These are phyloP conservation scores for Pezicula radicicola DNA, from an alignment of 2,329 filamentous ascomycete species.

Conservation along the genomic window DNA sequence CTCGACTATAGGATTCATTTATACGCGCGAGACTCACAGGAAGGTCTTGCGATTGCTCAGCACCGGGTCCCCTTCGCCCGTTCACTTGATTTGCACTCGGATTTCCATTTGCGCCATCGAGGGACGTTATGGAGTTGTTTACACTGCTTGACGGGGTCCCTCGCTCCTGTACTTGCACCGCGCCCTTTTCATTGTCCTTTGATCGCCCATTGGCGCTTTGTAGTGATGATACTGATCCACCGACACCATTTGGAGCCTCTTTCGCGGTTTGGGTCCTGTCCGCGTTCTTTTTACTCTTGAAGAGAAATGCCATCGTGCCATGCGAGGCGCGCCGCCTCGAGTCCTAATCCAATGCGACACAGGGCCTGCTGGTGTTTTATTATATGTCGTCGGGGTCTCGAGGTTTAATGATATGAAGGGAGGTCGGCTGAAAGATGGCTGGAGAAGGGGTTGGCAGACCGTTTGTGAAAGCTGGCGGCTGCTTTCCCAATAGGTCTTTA, in stretches of 20 bases:
- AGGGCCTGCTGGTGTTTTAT: background rate
- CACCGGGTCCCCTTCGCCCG: slow-evolving; percentile 51
- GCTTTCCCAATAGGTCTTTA: background rate
- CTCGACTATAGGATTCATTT: background rate
- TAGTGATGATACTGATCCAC: slow-evolving; percentile 41
- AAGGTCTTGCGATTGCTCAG: slow-evolving; percentile 31
- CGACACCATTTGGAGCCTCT: slow-evolving; percentile 21
- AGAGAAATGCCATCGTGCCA: slow-evolving; percentile 71
- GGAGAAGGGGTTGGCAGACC: background rate
- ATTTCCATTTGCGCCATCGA: slow-evolving; percentile 40
- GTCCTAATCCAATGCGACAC: slow-evolving; percentile 18
- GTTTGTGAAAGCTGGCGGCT: background rate
- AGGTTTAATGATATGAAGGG: slow-evolving; percentile 2
- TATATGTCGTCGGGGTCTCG: background rate
- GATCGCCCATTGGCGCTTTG: slow-evolving; percentile 41
- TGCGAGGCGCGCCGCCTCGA: slow-evolving; percentile 24
- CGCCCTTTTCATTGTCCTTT: slow-evolving; percentile 48
- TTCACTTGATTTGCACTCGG: slow-evolving; percentile 42
- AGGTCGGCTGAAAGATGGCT: slow-evolving; percentile 9
- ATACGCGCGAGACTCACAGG: slow-evolving; percentile 31
- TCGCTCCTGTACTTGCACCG: slow-evolving; percentile 55
- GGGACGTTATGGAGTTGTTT: slow-evolving; percentile 60
- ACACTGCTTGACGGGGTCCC: slow-evolving; percentile 60
- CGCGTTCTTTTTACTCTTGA: slow-evolving; percentile 78
- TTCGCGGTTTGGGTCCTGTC: slow-evolving; percentile 49